phyloP scores from a whole-genome alignment of 2,329 filamentous ascomycete genomes.

The Monosporascus sp. region DNA sequence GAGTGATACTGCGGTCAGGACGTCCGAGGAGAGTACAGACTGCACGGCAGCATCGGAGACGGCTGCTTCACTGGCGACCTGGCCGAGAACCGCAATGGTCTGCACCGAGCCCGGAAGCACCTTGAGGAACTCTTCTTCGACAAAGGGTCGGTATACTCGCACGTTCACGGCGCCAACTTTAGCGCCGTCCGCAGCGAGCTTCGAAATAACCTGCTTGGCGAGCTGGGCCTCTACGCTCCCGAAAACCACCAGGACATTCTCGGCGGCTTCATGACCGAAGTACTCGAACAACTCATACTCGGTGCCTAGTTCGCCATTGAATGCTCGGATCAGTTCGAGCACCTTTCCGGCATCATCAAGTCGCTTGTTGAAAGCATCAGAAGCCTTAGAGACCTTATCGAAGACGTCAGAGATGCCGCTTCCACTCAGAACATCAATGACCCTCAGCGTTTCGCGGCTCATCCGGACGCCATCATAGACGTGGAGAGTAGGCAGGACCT shows the following conservation, averaged over 20 bases:
- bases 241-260: conserved; percentile 84
- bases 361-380: conserved; percentile 59
- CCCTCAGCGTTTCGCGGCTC: conserved; percentile 73
- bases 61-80: conserved; percentile 69
- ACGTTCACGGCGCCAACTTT: conserved; percentile 88
- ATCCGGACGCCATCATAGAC: conserved; percentile 83
- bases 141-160: conserved; percentile 88
- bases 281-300: conserved; percentile 94
- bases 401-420: conserved; percentile 64
- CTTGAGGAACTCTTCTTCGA: conserved; percentile 88
- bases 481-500: conserved; percentile 75
- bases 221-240: conserved; percentile 87
- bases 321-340: conserved; percentile 61
- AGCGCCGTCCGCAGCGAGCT: conserved; percentile 65
- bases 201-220: conserved; percentile 71
- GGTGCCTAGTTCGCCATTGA: conserved; percentile 90
- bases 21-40: conserved; percentile 88
- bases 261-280: conserved; percentile 72
- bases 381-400: conserved; percentile 55
- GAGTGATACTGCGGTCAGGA: conserved; percentile 79
- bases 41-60: conserved; percentile 71
- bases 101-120: conserved; percentile 69
- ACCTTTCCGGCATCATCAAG: conserved; percentile 68
- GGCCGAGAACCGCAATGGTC: conserved; percentile 80
- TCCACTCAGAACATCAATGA: conserved; percentile 77